Base-by-base conservation (phyloP, 1,139 yeast genomes). In the Yamadazyma membranifaciens region DNA sequence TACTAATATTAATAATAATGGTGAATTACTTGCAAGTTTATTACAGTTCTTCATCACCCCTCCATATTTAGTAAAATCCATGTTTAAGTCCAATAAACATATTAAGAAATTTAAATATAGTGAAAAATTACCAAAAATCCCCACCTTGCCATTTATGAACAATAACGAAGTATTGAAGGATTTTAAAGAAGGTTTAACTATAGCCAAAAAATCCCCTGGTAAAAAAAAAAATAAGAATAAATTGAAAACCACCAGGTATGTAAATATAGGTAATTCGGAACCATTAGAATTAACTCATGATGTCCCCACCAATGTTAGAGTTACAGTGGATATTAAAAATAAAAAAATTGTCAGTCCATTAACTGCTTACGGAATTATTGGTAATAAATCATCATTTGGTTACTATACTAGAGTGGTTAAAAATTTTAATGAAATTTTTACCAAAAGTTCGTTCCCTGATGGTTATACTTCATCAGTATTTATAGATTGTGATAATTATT, bases 41-140 rank as follows among this genome's bases (percentile, higher is more conserved):
- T 66, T 89, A 40, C 96, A 88, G 57, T 89, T 69, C 56, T 87
- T 87, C 54, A 79, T 89, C 12, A 89, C 97, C 0, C 97, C 97
- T 1, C 87, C 91, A 37, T 87, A 89, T 55, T 69, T 89, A 31
- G 75, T 83, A 17, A 80, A 81, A 46, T 64, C 82, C 1, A 72
- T 83, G 9, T 86, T 89, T 62, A 56, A 58, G 27, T 45, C 53
- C 16, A 55, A 51, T 44, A 54, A 57, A 35, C 58, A 55, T 46
- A 70, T 72, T 43, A 64, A 69, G 39, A 74, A 81, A 49, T 81
- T 87, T 60, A 75, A 75, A 44, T 73, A 79, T 49, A 96, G 96
- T 1, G 67, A 70, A 34, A 79, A 75, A 49, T 69, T 85, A 46
- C 96, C 96, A 31, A 81, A 80, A 53, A 65, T 87, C 25, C 73